Base-by-base conservation (phyloP, 768 basidiomycete genomes). In the Ramaria sp. region DNA sequence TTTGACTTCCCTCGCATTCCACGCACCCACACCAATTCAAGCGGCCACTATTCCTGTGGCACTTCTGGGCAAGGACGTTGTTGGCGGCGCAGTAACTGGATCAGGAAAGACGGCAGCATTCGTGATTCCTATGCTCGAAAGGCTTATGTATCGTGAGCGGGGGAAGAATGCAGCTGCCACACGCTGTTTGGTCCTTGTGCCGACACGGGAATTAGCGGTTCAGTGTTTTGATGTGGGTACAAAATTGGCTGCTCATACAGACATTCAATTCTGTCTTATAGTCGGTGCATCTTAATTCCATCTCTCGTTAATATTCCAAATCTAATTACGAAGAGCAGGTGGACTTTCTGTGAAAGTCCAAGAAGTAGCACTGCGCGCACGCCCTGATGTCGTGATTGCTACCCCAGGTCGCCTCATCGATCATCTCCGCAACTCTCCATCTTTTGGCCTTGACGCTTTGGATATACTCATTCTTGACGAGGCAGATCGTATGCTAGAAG, bases 61-160 rank as follows among this genome's bases (percentile, higher is more conserved):
- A 22, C 79, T 99, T 19, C 69, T 94, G 22, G 96, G 96, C 51
- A 93, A 96, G 67, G 96, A 99, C 68, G 80, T 99, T 38, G 93
- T 99, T 53, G 96, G 95, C 33, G 86, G 82, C 58, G 95, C 96
- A 19, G 90, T 95, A 17, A 99, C 96, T 17, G 96, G 96, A 59
- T 96, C 93, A 4, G 96, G 96, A 59, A 99, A 99, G 75, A 99
- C 96, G 1, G 95, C 92, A 10, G 96, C 96, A 1, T 99, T 98
- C 72, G 86, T 88, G 65, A 84, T 98, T 59, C 96, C 96, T 41
- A 87, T 94, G 72, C 70, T 94, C 51, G 96, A 99, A 69, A 86
- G 96, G 57, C 75, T 99, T 31, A 70, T 94, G 54, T 98, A 94
- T 66, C 80, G 96, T 55, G 93, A 97, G 61, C 85, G 88, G 62